A percentile compares a stretch with the other conserved stretches of the same genome.
phyloP scores from a whole-genome alignment of 805 yeast species.

The Helenozyma baotianmanensis region DNA sequence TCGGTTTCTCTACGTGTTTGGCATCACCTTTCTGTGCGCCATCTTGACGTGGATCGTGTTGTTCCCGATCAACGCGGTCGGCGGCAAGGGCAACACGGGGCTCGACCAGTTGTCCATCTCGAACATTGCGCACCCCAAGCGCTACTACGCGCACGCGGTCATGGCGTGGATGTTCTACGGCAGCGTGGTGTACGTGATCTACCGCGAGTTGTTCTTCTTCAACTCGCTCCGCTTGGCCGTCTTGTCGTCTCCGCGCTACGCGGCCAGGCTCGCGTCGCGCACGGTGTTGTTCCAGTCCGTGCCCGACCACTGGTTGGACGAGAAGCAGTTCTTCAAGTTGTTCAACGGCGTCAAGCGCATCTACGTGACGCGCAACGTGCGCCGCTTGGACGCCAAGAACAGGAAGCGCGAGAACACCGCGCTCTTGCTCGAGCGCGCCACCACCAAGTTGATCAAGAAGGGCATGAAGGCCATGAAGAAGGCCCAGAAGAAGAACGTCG shows the following conservation, averaged over 20 bases:
- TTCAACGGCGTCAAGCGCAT: constrained; percentile 81
- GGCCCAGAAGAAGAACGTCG: constrained; percentile 59
- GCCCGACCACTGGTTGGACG: constrained; percentile 69
- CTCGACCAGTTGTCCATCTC: constrained; percentile 74
- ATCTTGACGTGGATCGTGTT: constrained; percentile 60
- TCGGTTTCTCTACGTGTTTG: constrained; percentile 63
- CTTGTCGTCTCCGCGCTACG: constrained; percentile 75
- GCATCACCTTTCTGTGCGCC: constrained; percentile 41
- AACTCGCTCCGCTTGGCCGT: constrained; percentile 73
- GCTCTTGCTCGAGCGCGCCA: constrained; percentile 60
- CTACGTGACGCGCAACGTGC: constrained; percentile 69
- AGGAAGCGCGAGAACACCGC: constrained; percentile 58
- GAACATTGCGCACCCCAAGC: constrained; percentile 53
- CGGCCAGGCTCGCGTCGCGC: constrained; percentile 68
- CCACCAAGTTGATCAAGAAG: constrained; percentile 48
- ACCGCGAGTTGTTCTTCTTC: constrained; percentile 78
- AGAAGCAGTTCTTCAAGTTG: constrained; percentile 64
- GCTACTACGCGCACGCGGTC: constrained; percentile 85
- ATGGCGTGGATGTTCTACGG: constrained; percentile 79
- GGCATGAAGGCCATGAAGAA: constrained; percentile 64
- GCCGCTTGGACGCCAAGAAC: constrained; percentile 52
- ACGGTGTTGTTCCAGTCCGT: constrained; percentile 82
- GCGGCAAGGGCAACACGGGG: constrained; percentile 60
- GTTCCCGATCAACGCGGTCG: constrained; percentile 78
- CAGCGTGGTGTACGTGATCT: constrained; percentile 61